Evolutionary conservation across 768 basidiomycete genomes (phyloP), one percentile per base, ranked within the genome.

Genomic region (Postia placenta): DNA sequence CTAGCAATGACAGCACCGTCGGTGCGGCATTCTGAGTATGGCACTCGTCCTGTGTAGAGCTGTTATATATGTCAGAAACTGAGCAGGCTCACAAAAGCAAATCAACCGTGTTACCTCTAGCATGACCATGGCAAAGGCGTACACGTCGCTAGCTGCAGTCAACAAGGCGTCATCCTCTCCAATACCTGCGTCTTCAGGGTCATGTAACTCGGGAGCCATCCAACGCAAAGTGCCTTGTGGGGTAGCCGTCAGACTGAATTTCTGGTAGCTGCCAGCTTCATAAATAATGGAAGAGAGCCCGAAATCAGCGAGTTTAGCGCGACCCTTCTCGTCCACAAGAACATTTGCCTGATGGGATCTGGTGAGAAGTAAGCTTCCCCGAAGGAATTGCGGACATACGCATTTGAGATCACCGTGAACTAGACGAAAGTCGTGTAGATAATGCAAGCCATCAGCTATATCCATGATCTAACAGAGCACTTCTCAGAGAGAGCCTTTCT

Each of bases 321-420:
- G 2, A 5, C 19, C 15, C 12, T 37, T n/a, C 2, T 39, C 20
- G 38, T 51, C 30, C 20, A 51, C 20, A 17, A 51, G 45, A 27
- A 51, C 37, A 24, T 51, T 46, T 2, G 50, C 37, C 50, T 12
- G 5, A 19, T 30, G n/a, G 15, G 5, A 24, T n/a, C 12, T 19
- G 14, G 5, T 6, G 24, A n/a, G 6, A 14, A 24, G 14, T 6
- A 23, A 9, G 33, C 20, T 9, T 28, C 11, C 4, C 17, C 5
- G 1, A 28, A 11, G 33, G 14, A 19, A 14, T 24, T n/a, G n/a
- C n/a, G n/a, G n/a, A n/a, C 50, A 3, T 51, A 51, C 45, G n/a
- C 50, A 22, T 45, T 51, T 51, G 4, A 51, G 45, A 25, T 47
- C 50, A 19, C 44, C 44, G 36, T 47, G 49, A n/a, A 51, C 30